phyloP scores from a whole-genome alignment of 495 filamentous ascomycete species.

The Recurvomyces mirabilis region DNA sequence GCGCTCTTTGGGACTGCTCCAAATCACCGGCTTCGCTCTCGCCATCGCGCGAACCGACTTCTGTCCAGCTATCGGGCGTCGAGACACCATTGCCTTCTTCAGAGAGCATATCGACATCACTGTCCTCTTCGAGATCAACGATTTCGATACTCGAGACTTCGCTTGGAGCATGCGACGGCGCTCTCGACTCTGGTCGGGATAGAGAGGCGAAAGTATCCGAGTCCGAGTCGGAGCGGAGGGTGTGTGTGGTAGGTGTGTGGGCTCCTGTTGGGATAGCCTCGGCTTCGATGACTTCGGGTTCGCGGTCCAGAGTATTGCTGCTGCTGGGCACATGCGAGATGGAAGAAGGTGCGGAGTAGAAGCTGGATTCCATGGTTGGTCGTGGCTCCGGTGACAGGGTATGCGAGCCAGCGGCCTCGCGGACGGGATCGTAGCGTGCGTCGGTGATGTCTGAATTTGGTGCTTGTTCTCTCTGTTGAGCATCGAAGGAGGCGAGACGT shows the following conservation, averaged over 20 bases:
- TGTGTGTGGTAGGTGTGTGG: neutral
- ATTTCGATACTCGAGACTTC: slow-evolving; percentile 13
- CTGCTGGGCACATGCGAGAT: neutral
- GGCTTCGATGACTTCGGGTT: neutral
- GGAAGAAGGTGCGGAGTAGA: slow-evolving; percentile 19
- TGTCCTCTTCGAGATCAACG: slow-evolving; percentile 13
- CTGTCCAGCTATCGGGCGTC: slow-evolving; percentile 17
- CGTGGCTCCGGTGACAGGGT: neutral
- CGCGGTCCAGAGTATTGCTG: neutral
- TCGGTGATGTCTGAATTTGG: neutral
- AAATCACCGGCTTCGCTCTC: slow-evolving; percentile 12
- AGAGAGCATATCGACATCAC: slow-evolving; percentile 19
- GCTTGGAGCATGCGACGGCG: slow-evolving; percentile 1
- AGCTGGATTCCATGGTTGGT: slow-evolving; percentile 10
- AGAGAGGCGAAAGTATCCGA: slow-evolving; percentile 15
- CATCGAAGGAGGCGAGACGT: slow-evolving; percentile 12
- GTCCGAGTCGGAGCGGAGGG: slow-evolving; percentile 13
- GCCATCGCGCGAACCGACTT: slow-evolving; percentile 14
- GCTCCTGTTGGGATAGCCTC: neutral
- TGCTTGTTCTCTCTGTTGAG: neutral
- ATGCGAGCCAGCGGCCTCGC: slow-evolving; percentile 2
- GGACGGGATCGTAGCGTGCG: slow-evolving; percentile 11
- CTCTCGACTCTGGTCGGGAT: neutral
- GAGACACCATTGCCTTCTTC: slow-evolving; percentile 11
- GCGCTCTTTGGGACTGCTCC: neutral